These are phyloP conservation scores for Cyberlindnera xishuangbannaensis DNA, from an alignment of 805 yeast genomes.

Conservation along the genomic window DNA sequence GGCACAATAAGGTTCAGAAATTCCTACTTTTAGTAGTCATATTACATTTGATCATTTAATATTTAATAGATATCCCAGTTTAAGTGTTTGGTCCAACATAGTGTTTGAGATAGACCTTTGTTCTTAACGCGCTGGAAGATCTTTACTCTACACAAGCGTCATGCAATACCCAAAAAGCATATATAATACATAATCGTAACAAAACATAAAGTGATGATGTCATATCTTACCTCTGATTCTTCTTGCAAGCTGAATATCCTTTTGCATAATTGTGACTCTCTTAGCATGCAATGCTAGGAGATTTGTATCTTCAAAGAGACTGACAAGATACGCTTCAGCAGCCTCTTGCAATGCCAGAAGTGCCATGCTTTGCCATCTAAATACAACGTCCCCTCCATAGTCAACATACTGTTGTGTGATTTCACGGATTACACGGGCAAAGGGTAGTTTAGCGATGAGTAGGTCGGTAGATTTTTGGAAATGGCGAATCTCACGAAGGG, in stretches of 20 bases:
- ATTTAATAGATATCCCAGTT: too few species aligned
- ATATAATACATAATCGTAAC: too few species aligned
- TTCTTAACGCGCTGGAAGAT: too few species aligned
- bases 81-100: too few species aligned
- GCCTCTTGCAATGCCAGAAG: conserved; percentile 77
- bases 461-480: conserved; percentile 66
- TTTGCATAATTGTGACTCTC: conserved; percentile 81
- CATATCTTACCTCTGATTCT: conserved; percentile 53
- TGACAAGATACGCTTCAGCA: conserved; percentile 69
- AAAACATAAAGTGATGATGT: not conserved
- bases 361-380: conserved; percentile 78
- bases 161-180: too few species aligned
- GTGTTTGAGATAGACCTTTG: too few species aligned
- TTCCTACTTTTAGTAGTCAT: too few species aligned
- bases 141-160: too few species aligned
- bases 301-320: conserved; percentile 71
- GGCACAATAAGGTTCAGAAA: not conserved
- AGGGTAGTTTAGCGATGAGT: conserved; percentile 65
- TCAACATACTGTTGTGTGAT: conserved; percentile 51
- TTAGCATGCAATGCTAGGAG: conserved; percentile 74
- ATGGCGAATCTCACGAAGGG: conserved; percentile 60
- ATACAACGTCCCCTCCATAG: conserved; percentile 46
- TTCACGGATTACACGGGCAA: conserved; percentile 71
- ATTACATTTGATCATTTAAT: too few species aligned
- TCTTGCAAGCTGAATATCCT: conserved; percentile 75